A percentile compares a stretch with the other conserved stretches of the same genome.
Conservation (phyloP, 2,329 filamentous ascomycete species). For the Elsinoe necatrix region DNA sequence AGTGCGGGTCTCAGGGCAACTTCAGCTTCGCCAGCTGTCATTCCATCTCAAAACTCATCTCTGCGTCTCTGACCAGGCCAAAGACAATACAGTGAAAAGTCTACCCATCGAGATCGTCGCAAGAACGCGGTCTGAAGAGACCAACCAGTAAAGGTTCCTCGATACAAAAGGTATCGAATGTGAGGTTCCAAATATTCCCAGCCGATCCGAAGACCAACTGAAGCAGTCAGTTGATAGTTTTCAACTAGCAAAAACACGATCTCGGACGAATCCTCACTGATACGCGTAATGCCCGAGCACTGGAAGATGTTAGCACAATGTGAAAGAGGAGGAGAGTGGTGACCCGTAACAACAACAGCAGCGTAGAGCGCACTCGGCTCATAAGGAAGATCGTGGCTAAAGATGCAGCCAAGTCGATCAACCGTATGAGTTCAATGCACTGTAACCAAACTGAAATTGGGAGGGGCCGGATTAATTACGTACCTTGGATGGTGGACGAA, state of each 20-base stretch:
- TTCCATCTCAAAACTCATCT: conserved; percentile 1
- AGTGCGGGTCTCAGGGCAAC: no score
- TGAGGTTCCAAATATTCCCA: conserved; percentile 68
- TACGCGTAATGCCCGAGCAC: conserved; percentile 73
- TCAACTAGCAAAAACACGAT: conserved; percentile 84
- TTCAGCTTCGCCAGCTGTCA: no score
- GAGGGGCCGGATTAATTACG: neutral
- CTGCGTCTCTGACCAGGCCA: conserved; percentile 11
- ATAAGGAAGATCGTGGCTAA: no score
- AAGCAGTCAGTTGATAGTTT: conserved; percentile 74
- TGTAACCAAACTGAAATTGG: no score
- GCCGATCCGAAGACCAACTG: conserved; percentile 59
- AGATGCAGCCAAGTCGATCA: no score
- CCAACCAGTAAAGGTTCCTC: conserved; percentile 44
- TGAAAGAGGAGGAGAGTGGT: neutral
- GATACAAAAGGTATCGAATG: conserved; percentile 27
- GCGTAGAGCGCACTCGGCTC: no score
- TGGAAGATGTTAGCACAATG: conserved; percentile 41
- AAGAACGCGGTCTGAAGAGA: conserved; percentile 21
- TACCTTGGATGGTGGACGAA: conserved; percentile 15
- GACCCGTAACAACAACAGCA: neutral
- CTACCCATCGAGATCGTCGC: neutral
- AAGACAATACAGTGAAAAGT: conserved; percentile 14
- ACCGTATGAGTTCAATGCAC: no score
- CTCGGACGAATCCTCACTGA: conserved; percentile 84